A percentile compares a stretch with the other conserved stretches of the same genome.
Evolutionary conservation across 768 basidiomycete species (phyloP).

Genomic region (Pulveroboletus sp.): DNA sequence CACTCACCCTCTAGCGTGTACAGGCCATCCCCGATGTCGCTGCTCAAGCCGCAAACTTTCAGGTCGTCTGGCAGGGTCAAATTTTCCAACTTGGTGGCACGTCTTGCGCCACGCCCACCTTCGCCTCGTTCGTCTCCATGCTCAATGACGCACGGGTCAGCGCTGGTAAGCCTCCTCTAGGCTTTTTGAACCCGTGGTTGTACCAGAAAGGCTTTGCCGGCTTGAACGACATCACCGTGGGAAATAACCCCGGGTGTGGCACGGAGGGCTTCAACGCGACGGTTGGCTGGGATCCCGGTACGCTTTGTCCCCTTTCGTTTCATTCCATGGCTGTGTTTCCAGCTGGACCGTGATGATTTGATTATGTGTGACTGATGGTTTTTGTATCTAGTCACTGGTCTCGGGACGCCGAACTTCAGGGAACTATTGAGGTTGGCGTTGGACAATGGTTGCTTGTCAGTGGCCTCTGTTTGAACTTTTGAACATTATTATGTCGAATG

Average conservation of each 20-base stretch:
- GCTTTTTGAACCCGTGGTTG: constrained; percentile 65
- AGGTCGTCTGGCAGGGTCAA: constrained; percentile 43
- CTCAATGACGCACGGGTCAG: constrained; percentile 61
- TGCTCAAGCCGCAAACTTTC: constrained; percentile 52
- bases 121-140: constrained; percentile 62
- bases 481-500: too few species aligned
- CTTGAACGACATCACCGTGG: constrained; percentile 59
- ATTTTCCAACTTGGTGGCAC: constrained; percentile 53
- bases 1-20: not conserved
- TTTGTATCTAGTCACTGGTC: constrained; percentile 44
- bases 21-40: constrained; percentile 65
- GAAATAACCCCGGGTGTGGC: constrained; percentile 59
- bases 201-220: constrained; percentile 36
- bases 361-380: constrained; percentile 2
- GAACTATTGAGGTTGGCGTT: constrained; percentile 41
- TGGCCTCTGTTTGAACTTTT: too few species aligned
- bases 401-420: constrained; percentile 55
- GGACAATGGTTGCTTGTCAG: not conserved
- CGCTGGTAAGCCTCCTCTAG: constrained; percentile 42
- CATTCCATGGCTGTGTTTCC: not conserved
- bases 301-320: constrained; percentile 11
- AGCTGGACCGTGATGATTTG: too few species aligned
- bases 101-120: constrained; percentile 62
- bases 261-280: constrained; percentile 62
- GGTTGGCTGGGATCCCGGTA: constrained; percentile 59